phyloP scores from a whole-genome alignment of 2,329 filamentous ascomycete species.

The Xylogone sp. region DNA sequence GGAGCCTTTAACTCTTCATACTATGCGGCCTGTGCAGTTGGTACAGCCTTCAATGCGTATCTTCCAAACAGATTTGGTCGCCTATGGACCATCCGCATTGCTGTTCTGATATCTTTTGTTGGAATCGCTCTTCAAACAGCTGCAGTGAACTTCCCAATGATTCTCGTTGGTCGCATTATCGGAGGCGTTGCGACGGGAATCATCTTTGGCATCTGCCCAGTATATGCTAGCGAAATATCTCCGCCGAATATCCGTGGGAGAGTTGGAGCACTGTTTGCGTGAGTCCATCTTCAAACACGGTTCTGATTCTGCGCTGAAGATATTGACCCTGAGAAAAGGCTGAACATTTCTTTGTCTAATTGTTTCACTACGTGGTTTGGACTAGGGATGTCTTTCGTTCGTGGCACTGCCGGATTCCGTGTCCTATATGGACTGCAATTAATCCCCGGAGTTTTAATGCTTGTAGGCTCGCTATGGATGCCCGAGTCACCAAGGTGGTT shows the following conservation, averaged over 20 bases:
- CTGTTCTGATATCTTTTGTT: not conserved
- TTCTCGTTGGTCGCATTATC: not conserved
- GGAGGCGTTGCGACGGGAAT: not conserved
- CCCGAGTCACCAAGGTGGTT: constrained; percentile 73
- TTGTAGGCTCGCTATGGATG: constrained; percentile 58
- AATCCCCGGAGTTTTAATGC: constrained; percentile 60
- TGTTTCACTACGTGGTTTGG: not conserved
- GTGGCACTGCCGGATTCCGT: not conserved
- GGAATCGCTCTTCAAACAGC: not conserved
- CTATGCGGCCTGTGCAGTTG: not conserved
- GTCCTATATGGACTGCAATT: constrained; percentile 61
- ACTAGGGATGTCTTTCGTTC: not conserved
- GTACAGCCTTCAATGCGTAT: not conserved
- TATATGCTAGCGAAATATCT: constrained; percentile 57
- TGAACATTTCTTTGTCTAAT: not conserved
- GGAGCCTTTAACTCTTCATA: not conserved
- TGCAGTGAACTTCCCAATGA: not conserved
- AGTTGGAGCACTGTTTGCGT: constrained; percentile 59
- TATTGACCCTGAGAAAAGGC: constrained; percentile 60
- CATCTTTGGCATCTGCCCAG: constrained; percentile 31
- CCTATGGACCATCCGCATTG: not conserved
- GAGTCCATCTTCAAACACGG: constrained; percentile 47
- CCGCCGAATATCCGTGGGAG: constrained; percentile 62
- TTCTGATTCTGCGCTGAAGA: constrained; percentile 62
- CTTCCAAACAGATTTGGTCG: not conserved